A percentile compares a stretch with the other conserved stretches of the same genome.
phyloP scores from a whole-genome alignment of 2,329 filamentous ascomycete genomes.

The Trichoderma simmonsii region DNA sequence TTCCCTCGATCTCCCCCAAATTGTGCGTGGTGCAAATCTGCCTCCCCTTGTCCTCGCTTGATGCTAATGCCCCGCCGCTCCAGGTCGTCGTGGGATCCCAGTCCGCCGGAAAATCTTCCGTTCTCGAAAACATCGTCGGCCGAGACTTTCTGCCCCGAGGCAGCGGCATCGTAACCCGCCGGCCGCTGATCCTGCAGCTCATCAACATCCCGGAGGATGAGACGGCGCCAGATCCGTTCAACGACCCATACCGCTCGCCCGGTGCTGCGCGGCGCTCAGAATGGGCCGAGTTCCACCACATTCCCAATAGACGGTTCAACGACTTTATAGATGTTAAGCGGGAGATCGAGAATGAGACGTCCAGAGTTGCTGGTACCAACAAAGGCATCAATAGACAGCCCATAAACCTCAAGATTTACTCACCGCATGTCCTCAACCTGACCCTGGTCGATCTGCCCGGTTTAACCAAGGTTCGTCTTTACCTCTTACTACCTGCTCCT shows the following conservation, averaged over 20 bases:
- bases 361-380: conserved; percentile 87
- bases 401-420: conserved; percentile 98
- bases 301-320: conserved; percentile 82
- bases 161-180: conserved; percentile 91
- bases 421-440: conserved; percentile 91
- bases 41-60: conserved; percentile 7
- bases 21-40: conserved; percentile 60
- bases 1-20: conserved; percentile 94
- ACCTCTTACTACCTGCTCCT: neutral
- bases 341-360: conserved; percentile 96
- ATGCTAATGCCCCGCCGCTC: conserved; percentile 21
- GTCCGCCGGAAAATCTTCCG: conserved; percentile 96
- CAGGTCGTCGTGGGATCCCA: conserved; percentile 98
- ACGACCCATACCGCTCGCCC: conserved; percentile 73
- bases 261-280: conserved; percentile 63
- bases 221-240: conserved; percentile 60
- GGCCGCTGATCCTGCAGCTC: conserved; percentile 92
- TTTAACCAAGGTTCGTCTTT: conserved; percentile 73
- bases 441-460: conserved; percentile 95
- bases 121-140: conserved; percentile 97
- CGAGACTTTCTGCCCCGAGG: conserved; percentile 95
- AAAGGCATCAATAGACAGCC: conserved; percentile 97
- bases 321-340: conserved; percentile 92
- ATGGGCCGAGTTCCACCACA: conserved; percentile 97
- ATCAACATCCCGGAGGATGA: conserved; percentile 90